Base-by-base conservation (phyloP, 169 alveolate genomes). In the Eimeria praecox region DNA sequence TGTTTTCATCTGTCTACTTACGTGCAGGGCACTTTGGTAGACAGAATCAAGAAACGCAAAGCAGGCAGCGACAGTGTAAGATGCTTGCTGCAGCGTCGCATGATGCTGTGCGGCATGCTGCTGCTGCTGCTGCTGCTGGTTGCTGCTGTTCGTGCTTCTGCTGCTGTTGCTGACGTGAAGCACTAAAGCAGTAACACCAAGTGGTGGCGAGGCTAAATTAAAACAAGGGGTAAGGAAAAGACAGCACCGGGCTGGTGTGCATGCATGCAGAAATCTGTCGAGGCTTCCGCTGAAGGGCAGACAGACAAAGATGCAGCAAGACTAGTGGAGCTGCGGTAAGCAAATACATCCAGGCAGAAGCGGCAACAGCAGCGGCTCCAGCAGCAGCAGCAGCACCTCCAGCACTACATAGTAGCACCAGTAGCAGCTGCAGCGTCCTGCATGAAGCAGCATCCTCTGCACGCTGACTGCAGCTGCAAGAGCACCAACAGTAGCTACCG, bases 11-110 rank as follows among this genome's bases (percentile, higher is more conserved):
- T 69, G 82, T 69, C 82, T 30, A n/a, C n/a, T 24, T 64, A 10
- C n/a, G 16, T 75, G 85, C 90, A 80, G 90, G 90, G 64, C 42
- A 80, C 90, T 46, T 49, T 80, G 56, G 90, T 80, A 27, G 64
- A 80, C 24, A 14, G 90, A 46, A 30, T 80, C 44, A 49, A 8
- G 85, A 75, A 40, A 33, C 24, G 85, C 85, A 75, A 38, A 75
- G 20, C 75, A 64, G 75, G 16, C 75, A 24, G 40, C 20, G 40
- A n/a, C 5, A 64, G 40, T n/a, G 75, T 64, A 40, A 64, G 75
- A n/a, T 10, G 66, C 66, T 56, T 10, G 66, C 66, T 56, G 66
- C 27, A 56, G 66, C 66, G 66, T 16, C 20, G 56, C 56, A 12
- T 49, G 56, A 5, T 49, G 56, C 56, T 8, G 20, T 49, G 56